Conservation (phyloP, 768 basidiomycete genomes). For the Lactifluus hygrophoroides region DNA sequence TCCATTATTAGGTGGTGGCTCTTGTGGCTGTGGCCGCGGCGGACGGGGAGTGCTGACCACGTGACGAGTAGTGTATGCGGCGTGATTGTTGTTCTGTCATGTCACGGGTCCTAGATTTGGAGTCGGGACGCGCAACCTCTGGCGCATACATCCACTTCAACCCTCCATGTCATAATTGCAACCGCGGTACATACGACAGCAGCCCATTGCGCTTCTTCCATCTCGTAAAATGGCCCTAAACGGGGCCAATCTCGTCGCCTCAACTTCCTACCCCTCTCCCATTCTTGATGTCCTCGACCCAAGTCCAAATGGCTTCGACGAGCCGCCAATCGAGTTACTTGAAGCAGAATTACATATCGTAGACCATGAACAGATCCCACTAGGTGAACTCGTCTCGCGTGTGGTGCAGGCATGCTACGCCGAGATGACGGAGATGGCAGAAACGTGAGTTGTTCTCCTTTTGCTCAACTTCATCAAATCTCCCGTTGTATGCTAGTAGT, state of each 20-base stretch:
- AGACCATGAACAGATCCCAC: slow-evolving; percentile 60
- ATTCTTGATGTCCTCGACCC: slow-evolving; percentile 13
- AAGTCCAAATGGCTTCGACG: slow-evolving; percentile 29
- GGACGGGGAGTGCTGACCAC: neutral
- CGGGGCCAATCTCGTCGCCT: slow-evolving; percentile 3
- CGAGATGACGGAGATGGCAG: slow-evolving; percentile 73
- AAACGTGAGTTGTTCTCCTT: slow-evolving; percentile 62
- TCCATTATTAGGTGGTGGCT: slow-evolving; percentile 47
- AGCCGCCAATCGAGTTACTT: slow-evolving; percentile 44
- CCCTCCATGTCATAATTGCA: neutral
- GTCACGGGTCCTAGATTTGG: too few relatives aligned
- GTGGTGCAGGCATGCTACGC: slow-evolving; percentile 74
- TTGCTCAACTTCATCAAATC: too few relatives aligned
- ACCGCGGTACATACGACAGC: too few relatives aligned
- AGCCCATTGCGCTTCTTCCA: neutral
- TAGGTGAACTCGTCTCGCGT: slow-evolving; percentile 69
- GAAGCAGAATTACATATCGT: slow-evolving; percentile 70
- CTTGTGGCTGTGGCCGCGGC: too few relatives aligned
- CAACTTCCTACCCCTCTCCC: slow-evolving; percentile 4
- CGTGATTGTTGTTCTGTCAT: too few relatives aligned
- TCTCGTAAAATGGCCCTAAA: slow-evolving; percentile 12
- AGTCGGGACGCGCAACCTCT: too few relatives aligned
- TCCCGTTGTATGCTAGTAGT: too few relatives aligned
- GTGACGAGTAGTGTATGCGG: neutral
- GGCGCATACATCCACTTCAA: neutral